Conservation (phyloP, 2,329 filamentous ascomycete species). For the Talaromyces funiculosus region DNA sequence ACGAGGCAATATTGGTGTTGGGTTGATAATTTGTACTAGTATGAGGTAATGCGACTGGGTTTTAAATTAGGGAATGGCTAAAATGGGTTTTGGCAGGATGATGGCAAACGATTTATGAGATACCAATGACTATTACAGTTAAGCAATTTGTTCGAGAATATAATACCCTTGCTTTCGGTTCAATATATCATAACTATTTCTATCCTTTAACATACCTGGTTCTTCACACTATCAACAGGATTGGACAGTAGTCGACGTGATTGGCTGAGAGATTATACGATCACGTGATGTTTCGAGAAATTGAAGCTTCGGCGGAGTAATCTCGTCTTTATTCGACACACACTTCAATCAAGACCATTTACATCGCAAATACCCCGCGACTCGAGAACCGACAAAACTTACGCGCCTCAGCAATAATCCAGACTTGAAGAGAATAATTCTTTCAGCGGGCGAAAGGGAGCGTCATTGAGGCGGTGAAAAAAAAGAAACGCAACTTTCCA, state of each 20-base stretch:
- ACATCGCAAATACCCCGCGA: background rate
- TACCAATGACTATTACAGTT: slow-evolving; percentile 11
- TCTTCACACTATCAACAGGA: background rate
- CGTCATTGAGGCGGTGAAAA: background rate
- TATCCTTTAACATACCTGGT: background rate
- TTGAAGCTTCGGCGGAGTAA: background rate
- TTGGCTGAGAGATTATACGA: background rate
- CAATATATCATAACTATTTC: background rate
- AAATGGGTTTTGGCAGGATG: background rate
- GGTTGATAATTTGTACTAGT: background rate
- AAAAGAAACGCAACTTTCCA: background rate
- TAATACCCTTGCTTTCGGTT: background rate
- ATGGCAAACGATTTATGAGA: slow-evolving; percentile 6
- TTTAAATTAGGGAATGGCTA: background rate
- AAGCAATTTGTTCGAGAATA: background rate
- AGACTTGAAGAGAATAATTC: background rate
- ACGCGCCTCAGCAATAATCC: background rate
- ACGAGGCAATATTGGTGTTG: background rate
- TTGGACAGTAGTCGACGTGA: background rate
- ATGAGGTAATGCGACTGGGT: background rate
- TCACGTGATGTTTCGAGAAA: background rate
- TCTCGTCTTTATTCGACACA: background rate
- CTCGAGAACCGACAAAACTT: background rate
- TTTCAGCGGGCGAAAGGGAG: background rate
- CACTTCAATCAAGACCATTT: background rate